Evolutionary conservation across 2,329 filamentous ascomycete genomes (phyloP), one percentile per base, ranked within the genome.

Genomic region (Bertia moriformis): DNA sequence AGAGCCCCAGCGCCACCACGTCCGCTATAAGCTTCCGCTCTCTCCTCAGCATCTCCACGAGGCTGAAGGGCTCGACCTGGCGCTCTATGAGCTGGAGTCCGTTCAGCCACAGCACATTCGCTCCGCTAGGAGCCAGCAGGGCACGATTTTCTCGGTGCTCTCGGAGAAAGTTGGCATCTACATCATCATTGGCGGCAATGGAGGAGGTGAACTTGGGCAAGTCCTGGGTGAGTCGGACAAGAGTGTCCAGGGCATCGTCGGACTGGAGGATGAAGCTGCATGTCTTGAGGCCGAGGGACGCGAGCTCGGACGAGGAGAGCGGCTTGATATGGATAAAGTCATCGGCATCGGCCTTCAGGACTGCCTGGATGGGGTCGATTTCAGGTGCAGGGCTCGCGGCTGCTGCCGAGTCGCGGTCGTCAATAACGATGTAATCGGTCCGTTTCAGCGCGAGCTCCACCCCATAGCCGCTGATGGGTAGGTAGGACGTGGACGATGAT

Each of bases 381-480:
- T 7, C n/a, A 7, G 10, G 7, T 17, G 65, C 57, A 35, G 51
- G 53, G 43, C 63, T 51, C 37, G 52, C 51, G 5, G 57, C 54
- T 2, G 74, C 71, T n/a, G n/a, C n/a, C n/a, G n/a, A n/a, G 48
- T 84, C 77, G 37, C 91, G 78, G 55, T 98, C 91, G 56, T 98
- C 91, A 51, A 98, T 95, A 41, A 98, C 91, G 49, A 98, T 96
- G 52, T 98, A 98, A 54, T 98, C 91, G 1, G 91, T 98, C 45
- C 85, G 71, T 61, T 98, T 98, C 43, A 98, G 63, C 15, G 86
- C 84, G 38, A 98, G 69, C 53, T 93, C 86, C 1, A 96, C 87
- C 18, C 91, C 91, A 55, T 96, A 98, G 4, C 91, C 91, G 50
- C 79, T 89, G 41, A 98, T 78, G 4, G 80, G 73, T n/a, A 96